Conservation (phyloP, 2,329 filamentous ascomycete species). For the Talaromyces verruculosus region DNA sequence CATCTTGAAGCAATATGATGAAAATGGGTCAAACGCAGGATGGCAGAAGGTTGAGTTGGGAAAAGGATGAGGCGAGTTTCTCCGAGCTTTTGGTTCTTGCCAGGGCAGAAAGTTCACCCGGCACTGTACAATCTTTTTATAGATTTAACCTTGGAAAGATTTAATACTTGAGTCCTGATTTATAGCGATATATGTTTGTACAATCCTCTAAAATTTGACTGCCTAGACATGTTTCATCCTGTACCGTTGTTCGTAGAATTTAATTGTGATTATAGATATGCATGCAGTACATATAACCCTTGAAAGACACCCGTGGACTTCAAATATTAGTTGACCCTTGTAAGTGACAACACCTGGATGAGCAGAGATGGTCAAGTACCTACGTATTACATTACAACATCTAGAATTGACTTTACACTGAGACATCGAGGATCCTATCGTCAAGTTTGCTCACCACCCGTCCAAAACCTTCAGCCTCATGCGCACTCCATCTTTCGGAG, state of each 20-base stretch:
- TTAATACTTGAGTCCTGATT: not conserved
- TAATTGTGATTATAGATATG: no score
- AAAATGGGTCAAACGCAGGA: not conserved
- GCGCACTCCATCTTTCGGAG: constrained; percentile 70
- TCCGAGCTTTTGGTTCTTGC: not conserved
- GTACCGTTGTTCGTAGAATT: no score
- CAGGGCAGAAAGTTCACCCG: not conserved
- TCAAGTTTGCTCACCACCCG: constrained; percentile 7
- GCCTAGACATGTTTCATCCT: not conserved
- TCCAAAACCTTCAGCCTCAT: constrained; percentile 63
- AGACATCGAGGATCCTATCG: not conserved
- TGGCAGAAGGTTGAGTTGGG: not conserved
- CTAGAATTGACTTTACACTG: not conserved
- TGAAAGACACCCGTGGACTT: no score
- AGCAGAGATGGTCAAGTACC: not conserved
- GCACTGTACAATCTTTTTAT: not conserved
- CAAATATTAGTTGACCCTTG: no score
- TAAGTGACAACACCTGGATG: not conserved
- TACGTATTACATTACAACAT: not conserved
- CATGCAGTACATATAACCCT: no score
- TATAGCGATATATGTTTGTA: not conserved
- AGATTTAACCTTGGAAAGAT: not conserved
- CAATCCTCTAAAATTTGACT: not conserved
- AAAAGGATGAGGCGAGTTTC: not conserved
- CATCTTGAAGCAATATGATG: constrained; percentile 2